Base-by-base conservation (phyloP, 106 monocot species). In the Platanthera zijinensis region DNA sequence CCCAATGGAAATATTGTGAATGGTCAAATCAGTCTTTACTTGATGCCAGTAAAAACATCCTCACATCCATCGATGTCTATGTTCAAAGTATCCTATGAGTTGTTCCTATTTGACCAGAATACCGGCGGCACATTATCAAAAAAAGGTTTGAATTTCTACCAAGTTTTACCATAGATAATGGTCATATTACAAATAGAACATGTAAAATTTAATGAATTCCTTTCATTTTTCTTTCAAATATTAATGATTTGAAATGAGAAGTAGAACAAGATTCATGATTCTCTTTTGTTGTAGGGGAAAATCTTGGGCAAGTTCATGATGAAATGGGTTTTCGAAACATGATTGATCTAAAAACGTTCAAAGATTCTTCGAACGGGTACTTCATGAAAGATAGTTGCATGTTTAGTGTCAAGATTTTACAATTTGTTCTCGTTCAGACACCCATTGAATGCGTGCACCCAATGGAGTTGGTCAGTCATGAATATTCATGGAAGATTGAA, bases 401-500 rank as follows among this genome's bases (percentile, higher is more conserved):
- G 72, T 51, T 72, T 72, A 50, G 72, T 18, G 72, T 72, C 21
- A 72, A 72, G 51, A 72, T 72, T 13, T 21, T 72, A 1, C 72
- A 72, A n/a, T 10, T 72, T 72, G 72, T 72, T 72, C 72, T 50
- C 10, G 50, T 50, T 22, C 5, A 72, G 19, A 72, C 72, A 51
- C 17, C 3, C 5, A 72, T 50, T 2, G 51, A 72, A 51, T 72
- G 50, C 48, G 7, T 71, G 5, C 71, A 71, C 6, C 71, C 48
- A 48, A 49, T 51, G 19, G 51, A 72, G 72, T 50, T 22, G 50
- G 22, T 72, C 72, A 72, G 21, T 8, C 72, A 72, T 50, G 72
- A 72, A 71, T 71, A 48, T 72, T 4, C 46, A 51, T 72, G 51
- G 72, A 72, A 72, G 21, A 72, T 72, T 25, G 72, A 72, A 7